phyloP scores from a whole-genome alignment of 805 yeast genomes.

The Kazachstania taianensis region DNA sequence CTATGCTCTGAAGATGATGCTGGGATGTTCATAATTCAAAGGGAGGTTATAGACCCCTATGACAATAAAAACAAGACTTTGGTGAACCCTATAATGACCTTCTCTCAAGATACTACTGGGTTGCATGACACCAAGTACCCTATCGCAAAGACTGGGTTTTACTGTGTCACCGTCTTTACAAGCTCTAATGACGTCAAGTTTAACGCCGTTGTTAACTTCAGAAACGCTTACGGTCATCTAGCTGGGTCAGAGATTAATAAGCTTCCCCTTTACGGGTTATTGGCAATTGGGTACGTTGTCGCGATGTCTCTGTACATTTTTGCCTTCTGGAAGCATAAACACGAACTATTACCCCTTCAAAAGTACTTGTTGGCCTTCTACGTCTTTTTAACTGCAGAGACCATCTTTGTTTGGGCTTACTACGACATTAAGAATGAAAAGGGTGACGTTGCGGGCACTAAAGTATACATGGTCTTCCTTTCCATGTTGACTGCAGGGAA shows the following conservation, averaged over 20 bases:
- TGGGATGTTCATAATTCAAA: conserved; percentile 53
- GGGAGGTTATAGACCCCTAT: conserved; percentile 32
- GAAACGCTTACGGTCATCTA: conserved; percentile 84
- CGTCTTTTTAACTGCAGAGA: conserved; percentile 72
- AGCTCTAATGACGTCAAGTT: conserved; percentile 37
- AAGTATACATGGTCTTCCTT: conserved; percentile 65
- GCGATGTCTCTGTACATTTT: conserved; percentile 76
- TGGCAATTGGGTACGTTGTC: conserved; percentile 75
- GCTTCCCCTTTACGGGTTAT: conserved; percentile 75
- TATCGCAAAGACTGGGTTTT: conserved; percentile 74
- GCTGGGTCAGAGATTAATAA: conserved; percentile 89
- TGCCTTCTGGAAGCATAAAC: conserved; percentile 74
- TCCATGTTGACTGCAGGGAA: conserved; percentile 73
- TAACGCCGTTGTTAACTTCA: conserved; percentile 65
- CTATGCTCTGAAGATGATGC: conserved; percentile 45
- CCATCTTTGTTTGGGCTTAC: conserved; percentile 82
- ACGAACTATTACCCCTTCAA: conserved; percentile 83
- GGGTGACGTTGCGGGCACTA: conserved; percentile 47
- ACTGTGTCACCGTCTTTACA: conserved; percentile 72
- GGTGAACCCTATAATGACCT: conserved; percentile 44
- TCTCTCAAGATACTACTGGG: conserved; percentile 47
- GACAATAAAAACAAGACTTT: conserved; percentile 46
- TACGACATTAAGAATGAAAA: conserved; percentile 70
- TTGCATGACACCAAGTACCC: conserved; percentile 51
- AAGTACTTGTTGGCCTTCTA: conserved; percentile 82